Percentiles rank a stretch among this genome's conserved stretches.
phyloP scores from a whole-genome alignment of 441 rosid species.

The Eruca vesicaria region DNA sequence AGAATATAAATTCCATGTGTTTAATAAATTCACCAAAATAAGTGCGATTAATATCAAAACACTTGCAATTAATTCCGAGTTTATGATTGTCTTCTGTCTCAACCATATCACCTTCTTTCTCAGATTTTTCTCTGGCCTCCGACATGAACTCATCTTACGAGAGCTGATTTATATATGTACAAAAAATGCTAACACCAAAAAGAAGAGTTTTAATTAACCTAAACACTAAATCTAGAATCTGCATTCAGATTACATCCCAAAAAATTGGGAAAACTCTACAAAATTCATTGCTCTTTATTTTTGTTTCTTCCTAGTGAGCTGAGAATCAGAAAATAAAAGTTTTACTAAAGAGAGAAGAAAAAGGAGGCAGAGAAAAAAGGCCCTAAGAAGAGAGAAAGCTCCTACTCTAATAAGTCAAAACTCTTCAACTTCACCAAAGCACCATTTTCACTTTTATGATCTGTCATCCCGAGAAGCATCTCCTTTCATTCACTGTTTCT shows the following conservation, averaged over 20 bases:
- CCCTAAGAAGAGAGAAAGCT: background rate
- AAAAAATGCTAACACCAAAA: too few species aligned
- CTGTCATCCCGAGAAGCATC: too few species aligned
- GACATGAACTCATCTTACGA: too few species aligned
- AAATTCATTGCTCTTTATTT: conserved; percentile 8
- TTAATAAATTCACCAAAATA: too few species aligned
- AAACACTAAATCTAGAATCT: background rate
- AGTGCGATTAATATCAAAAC: too few species aligned
- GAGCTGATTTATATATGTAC: too few species aligned
- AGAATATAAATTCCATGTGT: too few species aligned
- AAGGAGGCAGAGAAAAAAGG: background rate
- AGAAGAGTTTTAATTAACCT: background rate
- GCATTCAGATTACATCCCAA: background rate
- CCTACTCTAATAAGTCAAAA: background rate
- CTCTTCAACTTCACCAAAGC: background rate
- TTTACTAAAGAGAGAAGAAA: background rate
- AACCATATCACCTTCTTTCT: too few species aligned
- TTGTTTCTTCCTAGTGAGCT: conserved; percentile 3
- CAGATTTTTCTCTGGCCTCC: too few species aligned
- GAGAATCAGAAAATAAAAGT: background rate
- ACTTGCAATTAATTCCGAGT: too few species aligned
- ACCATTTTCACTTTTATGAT: too few species aligned
- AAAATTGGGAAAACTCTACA: background rate
- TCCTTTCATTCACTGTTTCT: conserved; percentile 5
- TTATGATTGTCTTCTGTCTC: too few species aligned